phyloP scores from a whole-genome alignment of 163 green algal genomes.

The Coccomyxa subellipsoidea region DNA sequence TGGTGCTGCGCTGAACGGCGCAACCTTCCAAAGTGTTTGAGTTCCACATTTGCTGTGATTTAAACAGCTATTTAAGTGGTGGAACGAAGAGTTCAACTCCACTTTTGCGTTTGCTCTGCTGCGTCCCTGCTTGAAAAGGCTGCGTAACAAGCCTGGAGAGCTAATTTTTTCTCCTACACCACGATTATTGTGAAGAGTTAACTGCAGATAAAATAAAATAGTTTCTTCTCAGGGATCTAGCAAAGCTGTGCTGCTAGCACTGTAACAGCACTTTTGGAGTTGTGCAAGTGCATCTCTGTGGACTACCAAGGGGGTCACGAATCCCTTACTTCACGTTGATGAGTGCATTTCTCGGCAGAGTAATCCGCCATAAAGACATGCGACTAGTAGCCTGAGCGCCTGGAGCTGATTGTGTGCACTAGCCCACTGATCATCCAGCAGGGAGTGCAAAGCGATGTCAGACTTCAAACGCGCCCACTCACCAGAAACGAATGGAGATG shows the following conservation, averaged over 20 bases:
- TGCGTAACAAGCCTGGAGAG: neutral
- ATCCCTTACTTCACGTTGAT: neutral
- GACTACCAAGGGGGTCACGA: neutral
- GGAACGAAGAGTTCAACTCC: too few species aligned
- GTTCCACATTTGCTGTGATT: too few species aligned
- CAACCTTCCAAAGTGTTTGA: neutral
- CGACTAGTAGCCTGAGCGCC: neutral
- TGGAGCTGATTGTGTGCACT: neutral
- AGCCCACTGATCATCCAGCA: neutral
- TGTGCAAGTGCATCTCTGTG: neutral
- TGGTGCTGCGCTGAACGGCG: neutral
- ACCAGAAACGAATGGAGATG: neutral
- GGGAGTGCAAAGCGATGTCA: neutral
- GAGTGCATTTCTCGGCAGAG: too few species aligned
- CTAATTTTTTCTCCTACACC: neutral
- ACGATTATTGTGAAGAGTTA: neutral
- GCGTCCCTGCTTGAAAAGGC: neutral
- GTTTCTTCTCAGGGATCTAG: too few species aligned
- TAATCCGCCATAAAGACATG: too few species aligned
- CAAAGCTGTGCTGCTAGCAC: too few species aligned
- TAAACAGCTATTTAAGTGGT: too few species aligned
- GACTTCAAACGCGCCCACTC: conserved; percentile 7
- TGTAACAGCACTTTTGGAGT: neutral
- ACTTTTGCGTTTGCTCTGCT: too few species aligned
- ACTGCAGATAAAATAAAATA: too few species aligned